Conservation (phyloP, 2,329 filamentous ascomycete genomes). For the Cytospora chrysosperma region DNA sequence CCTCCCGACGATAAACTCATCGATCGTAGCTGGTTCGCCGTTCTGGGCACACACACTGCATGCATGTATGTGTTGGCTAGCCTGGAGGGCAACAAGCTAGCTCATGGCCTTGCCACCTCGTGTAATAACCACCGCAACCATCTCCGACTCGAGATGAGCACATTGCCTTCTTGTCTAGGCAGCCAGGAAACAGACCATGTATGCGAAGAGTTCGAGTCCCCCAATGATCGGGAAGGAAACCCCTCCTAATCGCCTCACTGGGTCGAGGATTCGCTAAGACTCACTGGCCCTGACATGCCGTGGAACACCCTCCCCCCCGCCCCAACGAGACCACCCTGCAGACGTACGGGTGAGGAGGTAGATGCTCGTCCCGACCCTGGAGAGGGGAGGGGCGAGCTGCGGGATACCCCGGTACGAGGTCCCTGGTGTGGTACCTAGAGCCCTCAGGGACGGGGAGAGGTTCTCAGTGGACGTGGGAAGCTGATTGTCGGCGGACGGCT, state of each 20-base stretch:
- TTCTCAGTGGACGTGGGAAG: background rate
- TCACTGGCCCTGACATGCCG: background rate
- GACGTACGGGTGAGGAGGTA: background rate
- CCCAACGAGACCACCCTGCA: background rate
- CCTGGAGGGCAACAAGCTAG: no score
- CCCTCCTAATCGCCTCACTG: background rate
- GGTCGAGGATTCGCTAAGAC: background rate
- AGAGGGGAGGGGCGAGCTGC: no score
- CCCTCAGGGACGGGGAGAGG: background rate
- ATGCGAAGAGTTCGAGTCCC: background rate
- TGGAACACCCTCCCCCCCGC: background rate
- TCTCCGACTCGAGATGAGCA: background rate
- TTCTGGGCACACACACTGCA: background rate
- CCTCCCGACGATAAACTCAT: background rate
- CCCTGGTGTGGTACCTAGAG: background rate
- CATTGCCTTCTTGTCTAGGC: background rate
- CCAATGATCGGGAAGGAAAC: background rate
- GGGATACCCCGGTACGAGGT: background rate
- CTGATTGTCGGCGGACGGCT: background rate
- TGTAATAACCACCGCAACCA: no score
- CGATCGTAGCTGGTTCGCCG: conserved; percentile 4
- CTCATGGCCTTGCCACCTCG: no score
- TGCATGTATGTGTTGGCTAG: background rate
- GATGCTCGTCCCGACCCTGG: background rate
- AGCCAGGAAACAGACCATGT: background rate